Evolutionary conservation across 78 protist genomes (phyloP).

Genomic region (Polysphondylium violaceum): DNA sequence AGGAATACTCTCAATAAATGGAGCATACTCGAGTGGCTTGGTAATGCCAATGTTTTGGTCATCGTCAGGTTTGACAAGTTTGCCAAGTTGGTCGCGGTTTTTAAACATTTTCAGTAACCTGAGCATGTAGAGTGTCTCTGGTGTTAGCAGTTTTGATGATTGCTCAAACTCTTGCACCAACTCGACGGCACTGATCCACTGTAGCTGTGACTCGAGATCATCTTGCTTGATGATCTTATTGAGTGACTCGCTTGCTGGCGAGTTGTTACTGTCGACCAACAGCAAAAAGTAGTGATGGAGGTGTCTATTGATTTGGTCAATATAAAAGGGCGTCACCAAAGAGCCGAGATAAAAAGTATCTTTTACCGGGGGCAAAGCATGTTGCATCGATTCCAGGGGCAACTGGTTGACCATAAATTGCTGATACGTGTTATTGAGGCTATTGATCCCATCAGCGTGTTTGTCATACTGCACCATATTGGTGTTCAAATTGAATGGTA

Average conservation of each 20-base stretch:
- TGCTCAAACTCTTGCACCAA: not conserved
- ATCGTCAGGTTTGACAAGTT: not conserved
- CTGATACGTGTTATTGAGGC: not conserved
- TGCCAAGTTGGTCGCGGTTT: not conserved
- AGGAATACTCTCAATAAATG: slow-evolving; percentile 44
- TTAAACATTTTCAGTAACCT: not conserved
- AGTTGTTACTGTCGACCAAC: slow-evolving; percentile 5
- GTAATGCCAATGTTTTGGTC: not conserved
- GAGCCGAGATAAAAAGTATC: slow-evolving; percentile 16
- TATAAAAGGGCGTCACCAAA: slow-evolving; percentile 32
- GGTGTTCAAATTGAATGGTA: not conserved
- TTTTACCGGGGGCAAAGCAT: not conserved
- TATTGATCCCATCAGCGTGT: not conserved
- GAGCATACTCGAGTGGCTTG: slow-evolving; percentile 32
- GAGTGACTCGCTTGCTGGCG: slow-evolving; percentile 8
- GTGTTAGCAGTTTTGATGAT: not conserved
- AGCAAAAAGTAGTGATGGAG: not conserved
- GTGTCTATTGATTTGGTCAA: not conserved
- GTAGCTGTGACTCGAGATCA: not conserved
- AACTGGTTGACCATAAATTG: not conserved
- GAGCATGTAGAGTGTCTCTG: slow-evolving; percentile 2
- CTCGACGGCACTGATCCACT: not conserved
- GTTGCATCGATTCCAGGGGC: slow-evolving; percentile 8
- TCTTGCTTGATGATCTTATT: not conserved
- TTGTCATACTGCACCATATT: not conserved